These are phyloP conservation scores for Oryza longistaminata DNA, from an alignment of 176 grass and related monocot species.

Conservation along the genomic window DNA sequence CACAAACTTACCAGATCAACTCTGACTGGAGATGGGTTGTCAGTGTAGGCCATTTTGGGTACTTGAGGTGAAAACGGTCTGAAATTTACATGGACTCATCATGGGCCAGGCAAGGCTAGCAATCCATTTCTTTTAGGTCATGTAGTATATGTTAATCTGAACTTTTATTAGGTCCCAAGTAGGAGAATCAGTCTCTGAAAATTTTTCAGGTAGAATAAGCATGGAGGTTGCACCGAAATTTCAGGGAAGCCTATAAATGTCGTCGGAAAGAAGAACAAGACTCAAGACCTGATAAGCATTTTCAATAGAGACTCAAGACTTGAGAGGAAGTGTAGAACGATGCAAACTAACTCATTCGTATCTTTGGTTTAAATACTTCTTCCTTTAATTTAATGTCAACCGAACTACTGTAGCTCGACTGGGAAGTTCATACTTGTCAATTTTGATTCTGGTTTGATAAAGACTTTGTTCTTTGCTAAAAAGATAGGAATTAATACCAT, in stretches of 20 bases:
- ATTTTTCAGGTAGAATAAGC: background rate
- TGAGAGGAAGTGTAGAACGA: background rate
- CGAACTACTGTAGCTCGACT: background rate
- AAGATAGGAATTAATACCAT: background rate
- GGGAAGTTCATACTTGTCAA: background rate
- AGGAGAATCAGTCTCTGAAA: background rate
- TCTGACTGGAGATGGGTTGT: too few relatives aligned
- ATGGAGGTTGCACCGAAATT: constrained; percentile 1
- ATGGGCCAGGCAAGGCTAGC: background rate
- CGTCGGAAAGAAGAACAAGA: constrained; percentile 2
- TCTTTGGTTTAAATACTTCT: background rate
- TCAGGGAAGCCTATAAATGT: background rate
- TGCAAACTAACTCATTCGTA: background rate
- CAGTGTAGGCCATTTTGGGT: background rate
- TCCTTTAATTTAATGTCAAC: background rate
- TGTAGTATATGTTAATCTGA: background rate
- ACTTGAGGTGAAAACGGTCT: too few relatives aligned
- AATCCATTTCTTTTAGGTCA: background rate
- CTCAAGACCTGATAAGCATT: background rate
- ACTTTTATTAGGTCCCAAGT: background rate
- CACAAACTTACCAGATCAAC: too few relatives aligned
- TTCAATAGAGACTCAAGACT: background rate
- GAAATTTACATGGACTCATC: background rate
- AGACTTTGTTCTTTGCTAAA: background rate
- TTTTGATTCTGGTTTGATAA: background rate